These are phyloP conservation scores for Rhodotorula sp. DNA, from an alignment of 1,284 basidiomycete species.

Conservation along the genomic window DNA sequence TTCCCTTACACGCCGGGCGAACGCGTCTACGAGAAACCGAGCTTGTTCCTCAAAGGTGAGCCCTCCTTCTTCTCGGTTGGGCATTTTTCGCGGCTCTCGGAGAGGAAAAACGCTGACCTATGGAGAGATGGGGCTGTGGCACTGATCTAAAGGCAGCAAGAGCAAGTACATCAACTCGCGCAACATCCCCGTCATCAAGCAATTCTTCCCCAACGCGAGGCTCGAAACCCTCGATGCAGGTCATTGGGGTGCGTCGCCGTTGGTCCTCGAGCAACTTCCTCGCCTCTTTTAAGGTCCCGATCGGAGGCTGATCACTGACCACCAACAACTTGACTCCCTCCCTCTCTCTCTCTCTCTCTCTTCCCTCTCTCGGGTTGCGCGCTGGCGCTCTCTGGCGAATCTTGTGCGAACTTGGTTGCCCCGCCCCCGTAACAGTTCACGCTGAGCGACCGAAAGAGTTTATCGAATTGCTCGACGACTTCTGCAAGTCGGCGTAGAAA, in stretches of 20 bases:
- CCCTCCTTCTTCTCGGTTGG: constrained; percentile 1
- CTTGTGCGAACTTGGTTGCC: neutral
- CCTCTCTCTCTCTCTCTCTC: neutral
- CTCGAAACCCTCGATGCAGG: constrained; percentile 49
- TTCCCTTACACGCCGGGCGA: constrained; percentile 65
- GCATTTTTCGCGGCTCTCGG: neutral
- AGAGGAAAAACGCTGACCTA: neutral
- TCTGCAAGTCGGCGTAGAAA: constrained; percentile 40
- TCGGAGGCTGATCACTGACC: too few relatives aligned
- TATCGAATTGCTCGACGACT: constrained; percentile 46
- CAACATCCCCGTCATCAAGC: constrained; percentile 60
- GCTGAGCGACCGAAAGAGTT: constrained; percentile 51
- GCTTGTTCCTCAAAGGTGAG: constrained; percentile 74
- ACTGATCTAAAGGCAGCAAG: constrained; percentile 48
- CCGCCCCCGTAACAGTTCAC: constrained; percentile 33
- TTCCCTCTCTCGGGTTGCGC: neutral
- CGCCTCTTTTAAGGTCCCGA: too few relatives aligned
- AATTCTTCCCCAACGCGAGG: constrained; percentile 67
- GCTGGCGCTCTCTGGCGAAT: too few relatives aligned
- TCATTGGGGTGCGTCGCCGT: constrained; percentile 50
- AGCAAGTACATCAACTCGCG: constrained; percentile 75
- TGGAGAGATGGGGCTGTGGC: neutral
- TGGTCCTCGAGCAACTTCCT: too few relatives aligned
- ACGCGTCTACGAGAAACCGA: constrained; percentile 60
- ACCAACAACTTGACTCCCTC: neutral